phyloP scores from a whole-genome alignment of 2,329 filamentous ascomycete genomes.

The Penicillium sp. region DNA sequence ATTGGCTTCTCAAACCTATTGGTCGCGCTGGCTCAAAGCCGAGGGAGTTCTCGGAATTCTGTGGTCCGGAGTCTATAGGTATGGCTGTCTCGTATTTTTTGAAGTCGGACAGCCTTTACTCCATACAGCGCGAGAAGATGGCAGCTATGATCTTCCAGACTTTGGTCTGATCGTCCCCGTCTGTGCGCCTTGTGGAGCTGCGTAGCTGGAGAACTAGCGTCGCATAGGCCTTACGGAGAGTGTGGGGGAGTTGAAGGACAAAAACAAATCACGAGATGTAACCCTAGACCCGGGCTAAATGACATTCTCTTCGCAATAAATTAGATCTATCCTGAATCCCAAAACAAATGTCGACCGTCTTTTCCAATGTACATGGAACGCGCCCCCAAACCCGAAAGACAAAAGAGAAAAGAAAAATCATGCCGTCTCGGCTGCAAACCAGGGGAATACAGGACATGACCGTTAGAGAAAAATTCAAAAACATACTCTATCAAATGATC shows the following conservation, averaged over 20 bases:
- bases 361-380: constrained; percentile 4
- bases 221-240: not conserved
- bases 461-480: not conserved
- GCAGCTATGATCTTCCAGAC: not conserved
- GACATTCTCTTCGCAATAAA: not conserved
- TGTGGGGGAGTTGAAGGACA: not conserved
- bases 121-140: not conserved
- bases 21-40: not conserved
- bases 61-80: not conserved
- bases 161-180: not conserved
- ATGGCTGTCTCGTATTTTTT: not conserved
- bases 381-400: too few species aligned
- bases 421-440: not conserved
- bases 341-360: not conserved
- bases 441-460: constrained; percentile 4
- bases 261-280: not conserved
- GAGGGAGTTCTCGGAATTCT: not conserved
- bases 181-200: too few species aligned
- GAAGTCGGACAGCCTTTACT: not conserved
- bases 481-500: not conserved
- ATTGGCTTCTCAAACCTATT: not conserved
- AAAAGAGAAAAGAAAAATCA: not conserved
- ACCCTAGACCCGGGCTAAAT: not conserved
- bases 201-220: too few species aligned
- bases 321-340: constrained; percentile 2